Percentiles rank a stretch among this genome's conserved stretches.
These are phyloP conservation scores for Pseudogymnoascus sp. DNA, from an alignment of 2,329 filamentous ascomycete species.

Conservation along the genomic window DNA sequence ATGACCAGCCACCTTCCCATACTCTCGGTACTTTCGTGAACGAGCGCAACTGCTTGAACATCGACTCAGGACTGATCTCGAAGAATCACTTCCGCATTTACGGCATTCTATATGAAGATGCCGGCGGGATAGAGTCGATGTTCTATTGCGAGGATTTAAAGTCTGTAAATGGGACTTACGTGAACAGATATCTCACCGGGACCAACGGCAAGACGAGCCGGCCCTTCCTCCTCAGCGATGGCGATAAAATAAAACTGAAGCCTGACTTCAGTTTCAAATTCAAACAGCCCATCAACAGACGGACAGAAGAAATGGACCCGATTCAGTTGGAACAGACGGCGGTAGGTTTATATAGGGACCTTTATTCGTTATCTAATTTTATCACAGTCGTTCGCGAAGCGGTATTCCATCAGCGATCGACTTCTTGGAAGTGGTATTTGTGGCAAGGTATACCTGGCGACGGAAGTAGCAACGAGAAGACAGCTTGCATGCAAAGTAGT, in stretches of 20 bases:
- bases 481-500: slow-evolving; percentile 67
- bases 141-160: slow-evolving; percentile 52
- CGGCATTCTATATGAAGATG: slow-evolving; percentile 43
- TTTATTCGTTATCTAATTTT: slow-evolving; percentile 7
- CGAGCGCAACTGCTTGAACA: not conserved
- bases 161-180: slow-evolving; percentile 47
- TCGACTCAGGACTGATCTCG: slow-evolving; percentile 34
- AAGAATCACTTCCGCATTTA: slow-evolving; percentile 51
- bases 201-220: slow-evolving; percentile 29
- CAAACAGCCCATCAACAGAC: slow-evolving; percentile 21
- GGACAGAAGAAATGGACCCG: slow-evolving; percentile 17
- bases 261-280: slow-evolving; percentile 34
- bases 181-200: slow-evolving; percentile 43
- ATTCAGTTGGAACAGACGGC: slow-evolving; percentile 32
- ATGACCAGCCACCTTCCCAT: not conserved
- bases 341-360: slow-evolving; percentile 24
- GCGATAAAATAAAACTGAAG: slow-evolving; percentile 41
- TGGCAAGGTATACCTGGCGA: slow-evolving; percentile 48
- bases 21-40: not conserved
- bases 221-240: slow-evolving; percentile 43
- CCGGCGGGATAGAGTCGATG: slow-evolving; percentile 28
- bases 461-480: slow-evolving; percentile 43
- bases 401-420: slow-evolving; percentile 43
- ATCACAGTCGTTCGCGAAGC: slow-evolving; percentile 39
- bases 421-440: slow-evolving; percentile 48